phyloP scores from a whole-genome alignment of 768 basidiomycete species.

The Suillus subluteus region DNA sequence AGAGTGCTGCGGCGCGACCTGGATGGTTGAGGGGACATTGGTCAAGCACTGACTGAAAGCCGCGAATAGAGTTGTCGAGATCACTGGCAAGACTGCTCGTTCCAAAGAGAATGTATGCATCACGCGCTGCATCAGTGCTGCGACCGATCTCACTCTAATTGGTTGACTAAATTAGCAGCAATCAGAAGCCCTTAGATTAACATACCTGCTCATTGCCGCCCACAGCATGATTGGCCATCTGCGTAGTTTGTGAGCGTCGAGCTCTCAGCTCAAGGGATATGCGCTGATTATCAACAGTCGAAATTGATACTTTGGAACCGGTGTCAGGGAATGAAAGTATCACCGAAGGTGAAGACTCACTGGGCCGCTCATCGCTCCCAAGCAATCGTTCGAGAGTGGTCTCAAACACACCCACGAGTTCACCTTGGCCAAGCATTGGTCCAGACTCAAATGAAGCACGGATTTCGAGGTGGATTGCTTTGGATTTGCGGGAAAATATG shows the following conservation, averaged over 20 bases:
- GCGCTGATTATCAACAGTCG: no score
- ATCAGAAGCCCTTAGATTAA: background rate
- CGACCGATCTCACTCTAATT: background rate
- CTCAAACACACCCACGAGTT: background rate
- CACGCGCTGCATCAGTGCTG: background rate
- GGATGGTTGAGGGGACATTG: slow-evolving; percentile 19
- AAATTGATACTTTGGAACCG: no score
- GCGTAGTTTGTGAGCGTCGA: background rate
- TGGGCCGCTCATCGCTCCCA: no score
- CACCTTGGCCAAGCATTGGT: background rate
- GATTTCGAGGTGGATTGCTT: background rate
- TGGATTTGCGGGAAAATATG: background rate
- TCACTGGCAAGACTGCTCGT: background rate
- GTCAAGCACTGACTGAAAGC: slow-evolving; percentile 17
- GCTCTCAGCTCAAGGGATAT: background rate
- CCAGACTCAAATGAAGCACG: background rate
- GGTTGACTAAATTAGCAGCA: background rate
- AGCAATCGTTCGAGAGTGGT: background rate
- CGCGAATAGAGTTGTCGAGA: slow-evolving; percentile 25
- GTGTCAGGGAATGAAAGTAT: no score
- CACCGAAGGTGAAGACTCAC: background rate
- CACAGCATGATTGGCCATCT: background rate
- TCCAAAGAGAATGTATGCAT: background rate
- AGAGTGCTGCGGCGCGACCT: slow-evolving; percentile 14
- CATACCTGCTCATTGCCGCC: background rate